These are phyloP conservation scores for Trichoderma gracile DNA, from an alignment of 2,329 filamentous ascomycete genomes.

Conservation along the genomic window DNA sequence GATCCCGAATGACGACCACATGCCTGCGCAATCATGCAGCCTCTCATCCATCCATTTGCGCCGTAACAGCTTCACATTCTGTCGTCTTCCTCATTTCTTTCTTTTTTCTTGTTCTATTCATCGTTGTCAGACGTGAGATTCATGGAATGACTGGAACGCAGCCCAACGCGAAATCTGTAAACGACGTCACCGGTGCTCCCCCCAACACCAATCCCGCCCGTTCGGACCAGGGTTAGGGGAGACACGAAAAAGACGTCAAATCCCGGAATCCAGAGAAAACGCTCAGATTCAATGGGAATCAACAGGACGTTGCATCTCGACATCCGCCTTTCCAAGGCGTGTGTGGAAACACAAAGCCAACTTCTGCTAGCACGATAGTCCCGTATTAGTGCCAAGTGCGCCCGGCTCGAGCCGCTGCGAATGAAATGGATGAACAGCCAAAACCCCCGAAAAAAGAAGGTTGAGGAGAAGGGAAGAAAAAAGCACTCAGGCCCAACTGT, in stretches of 20 bases:
- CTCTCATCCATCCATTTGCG: not conserved
- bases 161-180: not conserved
- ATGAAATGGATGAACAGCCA: conserved; percentile 6
- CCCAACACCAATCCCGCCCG: conserved; percentile 5
- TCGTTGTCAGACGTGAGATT: not conserved
- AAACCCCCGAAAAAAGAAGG: not conserved
- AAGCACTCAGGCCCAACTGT: conserved; percentile 44
- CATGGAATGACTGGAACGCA: not conserved
- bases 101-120: not conserved
- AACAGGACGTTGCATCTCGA: conserved; percentile 4
- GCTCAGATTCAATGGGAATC: not conserved
- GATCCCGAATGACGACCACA: conserved; percentile 2
- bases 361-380: too few relatives aligned
- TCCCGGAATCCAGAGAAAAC: not conserved
- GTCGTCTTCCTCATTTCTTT: not conserved
- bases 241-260: not conserved
- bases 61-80: not conserved
- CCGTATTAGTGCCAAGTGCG: not conserved
- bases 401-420: conserved; percentile 15
- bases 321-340: not conserved
- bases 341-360: conserved; percentile 7
- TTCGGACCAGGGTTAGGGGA: conserved; percentile 6
- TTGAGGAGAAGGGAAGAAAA: not conserved
- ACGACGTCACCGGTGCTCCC: conserved; percentile 20
- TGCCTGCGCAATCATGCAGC: not conserved